Conservation (phyloP, 495 filamentous ascomycete species). For the Lasiosphaeris hirsuta region DNA sequence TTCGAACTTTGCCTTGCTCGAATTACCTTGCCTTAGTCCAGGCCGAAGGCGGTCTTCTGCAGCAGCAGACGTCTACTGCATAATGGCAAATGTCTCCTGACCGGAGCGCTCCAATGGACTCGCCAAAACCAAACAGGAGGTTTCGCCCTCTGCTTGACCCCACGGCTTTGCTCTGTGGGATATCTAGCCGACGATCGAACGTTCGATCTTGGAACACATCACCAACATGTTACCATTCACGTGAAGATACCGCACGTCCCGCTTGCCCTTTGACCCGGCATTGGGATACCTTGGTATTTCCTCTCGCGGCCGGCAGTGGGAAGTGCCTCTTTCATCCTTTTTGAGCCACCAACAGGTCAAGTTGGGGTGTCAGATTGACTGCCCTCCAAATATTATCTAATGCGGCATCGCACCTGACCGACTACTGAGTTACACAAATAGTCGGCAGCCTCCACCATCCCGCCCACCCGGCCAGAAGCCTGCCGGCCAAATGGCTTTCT, state of each 20-base stretch:
- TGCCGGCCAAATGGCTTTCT: background rate
- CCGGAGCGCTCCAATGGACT: slow-evolving; percentile 11
- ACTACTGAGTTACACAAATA: no score
- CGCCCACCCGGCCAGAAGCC: no score
- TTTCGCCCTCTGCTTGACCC: background rate
- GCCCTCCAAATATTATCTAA: background rate
- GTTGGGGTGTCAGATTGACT: background rate
- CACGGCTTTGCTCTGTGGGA: slow-evolving; percentile 8
- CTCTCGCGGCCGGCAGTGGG: background rate
- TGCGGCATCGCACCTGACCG: background rate
- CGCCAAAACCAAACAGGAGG: slow-evolving; percentile 7
- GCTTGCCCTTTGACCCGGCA: background rate
- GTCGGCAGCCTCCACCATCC: no score
- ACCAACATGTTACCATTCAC: slow-evolving; percentile 1
- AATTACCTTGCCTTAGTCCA: slow-evolving; percentile 11
- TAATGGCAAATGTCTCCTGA: slow-evolving; percentile 16
- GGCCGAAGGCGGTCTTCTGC: slow-evolving; percentile 19
- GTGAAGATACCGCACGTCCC: background rate
- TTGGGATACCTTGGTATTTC: no score
- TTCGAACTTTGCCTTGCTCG: slow-evolving; percentile 7
- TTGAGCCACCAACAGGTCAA: background rate
- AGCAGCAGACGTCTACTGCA: slow-evolving; percentile 14
- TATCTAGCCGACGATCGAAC: slow-evolving; percentile 18
- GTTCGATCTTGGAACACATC: slow-evolving; percentile 13
- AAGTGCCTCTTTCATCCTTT: background rate